These are phyloP conservation scores for Fusarium tupiense DNA, from an alignment of 2,329 filamentous ascomycete species.

Conservation along the genomic window DNA sequence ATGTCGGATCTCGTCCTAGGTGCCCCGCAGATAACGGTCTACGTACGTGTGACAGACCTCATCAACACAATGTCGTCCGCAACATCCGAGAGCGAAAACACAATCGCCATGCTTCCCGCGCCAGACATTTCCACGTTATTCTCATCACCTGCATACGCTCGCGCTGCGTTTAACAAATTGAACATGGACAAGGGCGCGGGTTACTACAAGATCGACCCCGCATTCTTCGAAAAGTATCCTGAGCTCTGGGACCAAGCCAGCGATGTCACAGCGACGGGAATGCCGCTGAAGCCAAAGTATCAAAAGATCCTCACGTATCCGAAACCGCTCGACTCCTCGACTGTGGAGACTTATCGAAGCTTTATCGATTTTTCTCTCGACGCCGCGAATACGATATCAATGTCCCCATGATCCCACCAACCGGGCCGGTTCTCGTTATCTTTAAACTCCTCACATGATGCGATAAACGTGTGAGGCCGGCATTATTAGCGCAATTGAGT, in stretches of 20 bases:
- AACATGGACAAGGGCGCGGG: constrained; percentile 47
- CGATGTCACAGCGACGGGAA: constrained; percentile 42
- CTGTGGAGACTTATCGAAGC: constrained; percentile 46
- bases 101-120: constrained; percentile 34
- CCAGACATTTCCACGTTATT: constrained; percentile 40
- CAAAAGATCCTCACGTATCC: constrained; percentile 46
- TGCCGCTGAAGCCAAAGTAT: constrained; percentile 43
- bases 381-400: constrained; percentile 34
- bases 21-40: constrained; percentile 41
- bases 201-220: constrained; percentile 48
- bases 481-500: neutral
- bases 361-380: constrained; percentile 48
- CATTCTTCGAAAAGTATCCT: constrained; percentile 46
- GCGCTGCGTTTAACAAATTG: constrained; percentile 40
- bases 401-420: neutral
- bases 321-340: constrained; percentile 41
- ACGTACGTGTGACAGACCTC: constrained; percentile 45
- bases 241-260: constrained; percentile 43
- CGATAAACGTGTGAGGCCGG: neutral
- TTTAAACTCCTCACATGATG: constrained; percentile 9
- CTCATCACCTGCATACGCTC: constrained; percentile 36
- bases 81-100: neutral
- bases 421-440: neutral
- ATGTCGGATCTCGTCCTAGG: constrained; percentile 44
- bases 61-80: constrained; percentile 41